Percentiles rank a stretch among this genome's conserved stretches.
Evolutionary conservation across 2,329 filamentous ascomycete species (phyloP).

Genomic region (Neopestalotiopsis sp.): DNA sequence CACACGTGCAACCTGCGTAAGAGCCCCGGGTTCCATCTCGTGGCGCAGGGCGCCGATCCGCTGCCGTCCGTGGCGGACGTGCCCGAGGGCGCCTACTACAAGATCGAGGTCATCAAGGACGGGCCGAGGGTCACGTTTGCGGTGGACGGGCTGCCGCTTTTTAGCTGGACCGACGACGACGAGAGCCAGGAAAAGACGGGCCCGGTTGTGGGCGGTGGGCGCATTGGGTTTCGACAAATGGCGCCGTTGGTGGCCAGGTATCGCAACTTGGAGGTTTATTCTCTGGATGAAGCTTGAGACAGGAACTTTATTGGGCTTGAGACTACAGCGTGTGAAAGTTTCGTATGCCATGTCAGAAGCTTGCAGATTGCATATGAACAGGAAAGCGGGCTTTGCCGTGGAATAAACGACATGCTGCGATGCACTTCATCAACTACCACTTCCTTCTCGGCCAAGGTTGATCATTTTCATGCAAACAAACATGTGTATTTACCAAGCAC

Average conservation of each 20-base stretch:
- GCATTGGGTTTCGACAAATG: conserved; percentile 15
- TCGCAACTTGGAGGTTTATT: neutral
- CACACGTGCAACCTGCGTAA: conserved; percentile 14
- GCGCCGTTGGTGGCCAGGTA: conserved; percentile 11
- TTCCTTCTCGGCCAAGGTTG: no score
- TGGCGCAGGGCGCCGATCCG: conserved; percentile 13
- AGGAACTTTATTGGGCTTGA: no score
- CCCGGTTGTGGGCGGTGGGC: neutral
- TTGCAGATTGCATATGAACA: no score
- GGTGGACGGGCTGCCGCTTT: conserved; percentile 3
- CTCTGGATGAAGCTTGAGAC: neutral
- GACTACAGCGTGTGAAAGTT: no score
- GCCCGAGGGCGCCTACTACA: neutral
- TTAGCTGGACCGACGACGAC: conserved; percentile 5
- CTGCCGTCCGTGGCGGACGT: conserved; percentile 8
- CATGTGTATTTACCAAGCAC: no score
- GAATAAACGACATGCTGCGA: no score
- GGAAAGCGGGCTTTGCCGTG: no score
- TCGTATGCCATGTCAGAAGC: no score
- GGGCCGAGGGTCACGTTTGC: neutral
- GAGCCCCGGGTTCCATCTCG: conserved; percentile 11
- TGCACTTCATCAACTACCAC: no score
- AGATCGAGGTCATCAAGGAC: conserved; percentile 10
- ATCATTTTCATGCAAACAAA: no score
- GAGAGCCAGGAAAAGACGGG: neutral